These are phyloP conservation scores for Talaromyces sp. DNA, from an alignment of 2,329 filamentous ascomycete genomes.

Conservation along the genomic window DNA sequence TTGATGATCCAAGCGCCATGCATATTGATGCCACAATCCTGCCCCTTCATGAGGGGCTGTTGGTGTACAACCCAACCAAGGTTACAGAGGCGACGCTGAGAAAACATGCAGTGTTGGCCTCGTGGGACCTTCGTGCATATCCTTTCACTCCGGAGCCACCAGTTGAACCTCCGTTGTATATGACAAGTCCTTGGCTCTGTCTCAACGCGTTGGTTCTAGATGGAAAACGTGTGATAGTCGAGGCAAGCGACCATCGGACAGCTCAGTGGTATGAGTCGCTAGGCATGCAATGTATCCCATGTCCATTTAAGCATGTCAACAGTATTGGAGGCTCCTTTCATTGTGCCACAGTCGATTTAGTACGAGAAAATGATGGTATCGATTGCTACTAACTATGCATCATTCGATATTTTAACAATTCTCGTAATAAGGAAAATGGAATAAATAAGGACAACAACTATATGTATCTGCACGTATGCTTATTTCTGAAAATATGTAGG, in stretches of 20 bases:
- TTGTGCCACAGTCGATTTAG: slow-evolving; percentile 23
- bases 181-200: background rate
- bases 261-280: slow-evolving; percentile 14
- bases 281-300: slow-evolving; percentile 14
- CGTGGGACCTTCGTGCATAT: background rate
- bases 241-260: slow-evolving; percentile 18
- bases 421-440: too few relatives aligned
- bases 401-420: too few relatives aligned
- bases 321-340: slow-evolving; percentile 29
- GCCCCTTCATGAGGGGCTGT: background rate
- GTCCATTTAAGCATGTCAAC: slow-evolving; percentile 27
- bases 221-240: slow-evolving; percentile 21
- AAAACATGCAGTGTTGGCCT: background rate
- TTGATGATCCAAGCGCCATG: background rate
- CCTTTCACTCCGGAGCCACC: background rate
- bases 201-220: slow-evolving; percentile 17
- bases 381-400: too few relatives aligned
- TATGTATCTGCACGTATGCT: too few relatives aligned
- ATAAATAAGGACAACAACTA: too few relatives aligned
- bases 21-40: background rate
- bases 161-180: background rate
- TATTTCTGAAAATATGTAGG: too few relatives aligned
- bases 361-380: background rate
- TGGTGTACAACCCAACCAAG: background rate
- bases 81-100: background rate